phyloP scores from a whole-genome alignment of 768 basidiomycete genomes.

The Lactarius sp. region DNA sequence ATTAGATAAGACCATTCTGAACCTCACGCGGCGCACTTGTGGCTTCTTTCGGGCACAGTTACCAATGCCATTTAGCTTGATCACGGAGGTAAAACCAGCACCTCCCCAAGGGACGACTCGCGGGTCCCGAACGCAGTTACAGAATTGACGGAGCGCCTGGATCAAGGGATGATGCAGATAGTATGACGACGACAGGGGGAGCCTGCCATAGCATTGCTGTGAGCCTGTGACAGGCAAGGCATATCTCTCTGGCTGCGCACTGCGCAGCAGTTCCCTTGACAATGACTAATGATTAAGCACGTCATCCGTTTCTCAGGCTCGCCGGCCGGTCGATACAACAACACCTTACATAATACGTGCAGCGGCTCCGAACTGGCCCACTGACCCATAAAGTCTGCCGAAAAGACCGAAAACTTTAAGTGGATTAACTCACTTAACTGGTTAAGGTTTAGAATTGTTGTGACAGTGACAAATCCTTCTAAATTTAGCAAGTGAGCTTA shows the following conservation, averaged over 20 bases:
- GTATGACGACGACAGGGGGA: not conserved
- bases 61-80: not conserved
- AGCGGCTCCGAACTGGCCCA: no score
- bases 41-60: not conserved
- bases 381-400: not conserved
- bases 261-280: slow-evolving; percentile 4
- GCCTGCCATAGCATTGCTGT: not conserved
- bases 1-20: not conserved
- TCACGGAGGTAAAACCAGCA: not conserved
- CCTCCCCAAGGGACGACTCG: no score
- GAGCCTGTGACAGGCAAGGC: no score
- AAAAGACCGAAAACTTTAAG: not conserved
- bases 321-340: no score
- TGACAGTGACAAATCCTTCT: not conserved
- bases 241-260: not conserved
- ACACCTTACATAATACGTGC: no score
- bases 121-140: not conserved
- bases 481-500: not conserved
- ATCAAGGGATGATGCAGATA: not conserved
- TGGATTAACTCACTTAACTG: no score
- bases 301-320: no score
- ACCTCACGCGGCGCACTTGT: no score
- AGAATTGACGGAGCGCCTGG: not conserved
- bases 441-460: no score
- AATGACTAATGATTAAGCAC: not conserved